These are phyloP conservation scores for Colletotrichum truncatum DNA, from an alignment of 2,329 filamentous ascomycete genomes.

Conservation along the genomic window DNA sequence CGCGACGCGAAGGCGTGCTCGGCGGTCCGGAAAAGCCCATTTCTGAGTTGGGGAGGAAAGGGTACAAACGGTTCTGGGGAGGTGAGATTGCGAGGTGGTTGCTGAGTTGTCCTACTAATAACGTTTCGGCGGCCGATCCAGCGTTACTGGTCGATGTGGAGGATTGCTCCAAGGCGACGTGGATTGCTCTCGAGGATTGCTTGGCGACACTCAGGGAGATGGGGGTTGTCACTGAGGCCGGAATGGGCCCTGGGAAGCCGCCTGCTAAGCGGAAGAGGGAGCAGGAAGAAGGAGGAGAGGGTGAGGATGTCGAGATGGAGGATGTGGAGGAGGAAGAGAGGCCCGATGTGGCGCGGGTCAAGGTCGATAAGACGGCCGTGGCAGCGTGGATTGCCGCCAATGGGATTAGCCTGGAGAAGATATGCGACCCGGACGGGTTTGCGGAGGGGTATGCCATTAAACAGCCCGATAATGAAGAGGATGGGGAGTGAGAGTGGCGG, in stretches of 20 bases:
- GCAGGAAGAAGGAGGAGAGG: conserved; percentile 32
- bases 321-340: conserved; percentile 37
- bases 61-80: conserved; percentile 88
- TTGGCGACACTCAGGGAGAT: conserved; percentile 82
- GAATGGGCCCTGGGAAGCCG: conserved; percentile 52
- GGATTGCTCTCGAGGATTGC: conserved; percentile 87
- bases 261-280: conserved; percentile 6
- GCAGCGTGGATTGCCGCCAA: conserved; percentile 73
- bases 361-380: conserved; percentile 64
- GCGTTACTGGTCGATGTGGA: conserved; percentile 68
- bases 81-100: conserved; percentile 82
- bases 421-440: conserved; percentile 81
- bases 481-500: conserved; percentile 31
- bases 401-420: conserved; percentile 68
- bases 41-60: conserved; percentile 82
- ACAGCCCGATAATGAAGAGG: conserved; percentile 44
- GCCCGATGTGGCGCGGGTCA: conserved; percentile 54
- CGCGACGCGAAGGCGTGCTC: conserved; percentile 81
- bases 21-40: conserved; percentile 96
- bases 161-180: conserved; percentile 79
- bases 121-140: not conserved
- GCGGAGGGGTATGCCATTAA: conserved; percentile 71
- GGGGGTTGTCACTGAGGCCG: conserved; percentile 72
- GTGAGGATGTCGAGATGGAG: conserved; percentile 33
- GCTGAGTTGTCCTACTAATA: conserved; percentile 40